Base-by-base conservation (phyloP, 169 alveolate genomes). In the Cryptosporidium baileyi region DNA sequence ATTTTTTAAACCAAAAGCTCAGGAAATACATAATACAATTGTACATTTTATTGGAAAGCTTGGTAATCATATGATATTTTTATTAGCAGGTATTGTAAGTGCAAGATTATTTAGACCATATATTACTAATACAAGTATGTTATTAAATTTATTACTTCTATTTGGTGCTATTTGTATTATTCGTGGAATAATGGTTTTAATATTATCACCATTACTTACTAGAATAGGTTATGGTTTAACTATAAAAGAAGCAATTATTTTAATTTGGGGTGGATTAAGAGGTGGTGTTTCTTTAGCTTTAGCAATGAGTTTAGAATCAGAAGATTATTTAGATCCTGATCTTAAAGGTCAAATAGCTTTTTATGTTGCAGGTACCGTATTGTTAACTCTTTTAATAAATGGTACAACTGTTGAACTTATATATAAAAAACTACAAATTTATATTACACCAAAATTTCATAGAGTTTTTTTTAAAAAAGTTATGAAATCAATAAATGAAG, bases 281-380 rank as follows among this genome's bases (percentile, higher is more conserved):
- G 92, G 92, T n/a, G 92, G 91, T 30, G 88, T 89, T 4, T 65
- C 89, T 6, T 41, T 89, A 57, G 88, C 90, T 19, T 67, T 89
- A 6, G 91, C 92, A 9, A 81, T 89, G 82, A 67, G 88, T 24
- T 81, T 89, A 19, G 82, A 51, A 36, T 82, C 82, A 7, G 90
- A 82, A 36, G 62, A 51, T 15, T 89, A 63, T 22, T 26, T 89
- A 1, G 60, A 60, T 26, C 26, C 32, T 6, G 67, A 82, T 13
- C 80, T 89, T 13, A 67, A 62, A 28, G 89, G 88, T n/a, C 80
- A 80, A 34, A 80, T 82, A 15, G 41, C 89, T 44, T 89, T 89
- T 79, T 90, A 89, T 28, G 88, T 81, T 2, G 90, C 90, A 28
- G 92, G 92, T 19, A 85, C 89, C 30, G 91, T 88, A 30, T 54